These are phyloP conservation scores for Acanthochlamys bracteata DNA, from an alignment of 106 monocot genomes.

Conservation along the genomic window DNA sequence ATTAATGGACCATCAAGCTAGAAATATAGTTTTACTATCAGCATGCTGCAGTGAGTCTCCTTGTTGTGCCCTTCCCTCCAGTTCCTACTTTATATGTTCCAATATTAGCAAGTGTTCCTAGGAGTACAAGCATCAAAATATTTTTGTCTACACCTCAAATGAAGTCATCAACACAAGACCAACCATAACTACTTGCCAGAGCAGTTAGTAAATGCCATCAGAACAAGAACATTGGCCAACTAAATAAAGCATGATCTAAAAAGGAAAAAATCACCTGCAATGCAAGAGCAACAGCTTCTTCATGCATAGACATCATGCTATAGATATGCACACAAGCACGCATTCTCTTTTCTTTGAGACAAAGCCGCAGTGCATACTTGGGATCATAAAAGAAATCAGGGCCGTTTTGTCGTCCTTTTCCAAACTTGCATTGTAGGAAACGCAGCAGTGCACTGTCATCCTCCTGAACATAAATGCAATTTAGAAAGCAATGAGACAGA, in stretches of 20 bases:
- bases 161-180: too few relatives aligned
- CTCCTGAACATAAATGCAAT: slow-evolving; percentile 34
- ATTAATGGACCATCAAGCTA: too few relatives aligned
- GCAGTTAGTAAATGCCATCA: too few relatives aligned
- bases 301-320: slow-evolving; percentile 99
- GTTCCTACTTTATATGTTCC: slow-evolving; percentile 4
- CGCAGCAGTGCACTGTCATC: slow-evolving; percentile 88
- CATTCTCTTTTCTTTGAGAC: slow-evolving; percentile 92
- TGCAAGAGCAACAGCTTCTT: slow-evolving; percentile 99
- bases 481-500: neutral
- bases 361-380: slow-evolving; percentile 85
- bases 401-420: slow-evolving; percentile 61
- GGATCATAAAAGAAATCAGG: slow-evolving; percentile 92
- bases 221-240: too few relatives aligned
- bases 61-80: slow-evolving; percentile 2
- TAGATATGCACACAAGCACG: slow-evolving; percentile 99
- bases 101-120: slow-evolving; percentile 1
- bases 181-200: too few relatives aligned
- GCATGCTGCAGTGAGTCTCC: slow-evolving; percentile 1
- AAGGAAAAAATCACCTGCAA: slow-evolving; percentile 91
- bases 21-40: too few relatives aligned
- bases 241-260: too few relatives aligned
- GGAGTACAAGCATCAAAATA: too few relatives aligned
- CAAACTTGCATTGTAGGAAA: slow-evolving; percentile 88
- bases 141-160: too few relatives aligned